A percentile compares a stretch with the other conserved stretches of the same genome.
These are phyloP conservation scores for Fagus crenata DNA, from an alignment of 306 rosid genomes.

Conservation along the genomic window DNA sequence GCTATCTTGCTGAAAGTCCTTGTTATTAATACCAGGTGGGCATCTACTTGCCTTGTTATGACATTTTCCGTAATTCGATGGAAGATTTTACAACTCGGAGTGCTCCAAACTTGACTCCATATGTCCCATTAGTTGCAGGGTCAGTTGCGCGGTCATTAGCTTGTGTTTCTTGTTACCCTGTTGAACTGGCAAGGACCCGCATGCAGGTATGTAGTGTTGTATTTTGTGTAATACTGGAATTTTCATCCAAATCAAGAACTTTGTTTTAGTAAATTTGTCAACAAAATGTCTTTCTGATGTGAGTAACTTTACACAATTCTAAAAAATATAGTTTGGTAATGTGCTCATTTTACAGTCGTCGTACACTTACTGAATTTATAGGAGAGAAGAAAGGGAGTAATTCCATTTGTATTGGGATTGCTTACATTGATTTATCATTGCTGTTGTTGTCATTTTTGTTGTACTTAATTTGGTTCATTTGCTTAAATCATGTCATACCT, in stretches of 20 bases:
- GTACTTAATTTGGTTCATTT: not conserved
- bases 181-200: constrained; percentile 94
- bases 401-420: not conserved
- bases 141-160: constrained; percentile 89
- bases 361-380: not conserved
- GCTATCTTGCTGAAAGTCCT: constrained; percentile 33
- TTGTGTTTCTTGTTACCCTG: constrained; percentile 82
- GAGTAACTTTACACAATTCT: not conserved
- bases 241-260: not conserved
- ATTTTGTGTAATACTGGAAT: not conserved
- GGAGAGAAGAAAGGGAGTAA: not conserved
- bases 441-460: not conserved
- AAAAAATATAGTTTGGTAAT: not conserved
- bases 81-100: constrained; percentile 60
- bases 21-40: constrained; percentile 63
- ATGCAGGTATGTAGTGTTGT: constrained; percentile 66
- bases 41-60: constrained; percentile 96
- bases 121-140: constrained; percentile 92
- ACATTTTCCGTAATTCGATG: constrained; percentile 72
- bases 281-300: not conserved
- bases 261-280: not conserved
- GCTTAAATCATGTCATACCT: not conserved
- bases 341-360: not conserved
- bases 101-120: constrained; percentile 74
- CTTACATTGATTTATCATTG: not conserved